Percentiles rank a stretch among this genome's conserved stretches.
Evolutionary conservation across 768 basidiomycete species (phyloP).

Genomic region (Termitomyces bulborhizus): DNA sequence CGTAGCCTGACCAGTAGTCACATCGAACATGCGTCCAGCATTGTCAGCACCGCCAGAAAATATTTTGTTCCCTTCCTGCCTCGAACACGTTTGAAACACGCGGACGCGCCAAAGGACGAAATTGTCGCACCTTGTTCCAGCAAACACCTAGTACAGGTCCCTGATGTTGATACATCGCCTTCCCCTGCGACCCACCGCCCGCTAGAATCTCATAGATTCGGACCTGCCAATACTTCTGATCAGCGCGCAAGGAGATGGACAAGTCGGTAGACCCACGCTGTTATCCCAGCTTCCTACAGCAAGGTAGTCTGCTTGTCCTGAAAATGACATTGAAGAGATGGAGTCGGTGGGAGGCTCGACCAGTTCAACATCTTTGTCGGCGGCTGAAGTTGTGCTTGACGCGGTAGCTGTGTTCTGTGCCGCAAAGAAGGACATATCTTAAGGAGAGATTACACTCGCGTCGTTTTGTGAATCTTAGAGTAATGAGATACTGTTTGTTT

Average conservation of each 20-base stretch:
- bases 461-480: background rate
- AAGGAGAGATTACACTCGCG: background rate
- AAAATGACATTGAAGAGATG: slow-evolving; percentile 81
- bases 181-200: slow-evolving; percentile 76
- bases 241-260: background rate
- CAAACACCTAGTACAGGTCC: slow-evolving; percentile 83
- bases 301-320: slow-evolving; percentile 79
- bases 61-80: slow-evolving; percentile 82
- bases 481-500: background rate
- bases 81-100: slow-evolving; percentile 5
- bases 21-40: slow-evolving; percentile 89
- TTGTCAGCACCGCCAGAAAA: slow-evolving; percentile 95
- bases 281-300: slow-evolving; percentile 95
- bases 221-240: slow-evolving; percentile 45
- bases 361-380: slow-evolving; percentile 61
- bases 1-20: slow-evolving; percentile 70
- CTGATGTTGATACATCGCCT: slow-evolving; percentile 88
- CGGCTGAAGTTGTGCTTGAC: slow-evolving; percentile 4
- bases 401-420: slow-evolving; percentile 8
- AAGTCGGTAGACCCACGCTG: slow-evolving; percentile 48
- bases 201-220: slow-evolving; percentile 87
- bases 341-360: slow-evolving; percentile 79
- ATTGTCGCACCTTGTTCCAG: slow-evolving; percentile 76
- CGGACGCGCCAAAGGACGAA: background rate
- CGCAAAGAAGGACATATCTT: slow-evolving; percentile 14